Percentiles rank a stretch among this genome's conserved stretches.
These are phyloP conservation scores for Rhizoctonia solani DNA, from an alignment of 1,284 basidiomycete species.

Conservation along the genomic window DNA sequence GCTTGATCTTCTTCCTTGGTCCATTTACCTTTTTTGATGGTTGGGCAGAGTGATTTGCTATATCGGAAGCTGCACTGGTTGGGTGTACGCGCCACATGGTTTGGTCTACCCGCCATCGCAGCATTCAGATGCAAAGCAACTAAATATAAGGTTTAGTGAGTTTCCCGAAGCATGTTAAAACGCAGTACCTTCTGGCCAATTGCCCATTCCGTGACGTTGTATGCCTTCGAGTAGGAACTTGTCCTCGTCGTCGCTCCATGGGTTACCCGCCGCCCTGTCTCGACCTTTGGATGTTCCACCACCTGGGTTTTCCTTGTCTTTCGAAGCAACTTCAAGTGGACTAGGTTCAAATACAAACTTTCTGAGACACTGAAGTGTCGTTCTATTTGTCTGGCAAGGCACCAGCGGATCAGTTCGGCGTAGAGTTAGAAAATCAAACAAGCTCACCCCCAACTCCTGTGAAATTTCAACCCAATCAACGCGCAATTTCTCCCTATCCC, in stretches of 20 bases:
- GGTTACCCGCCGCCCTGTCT: neutral
- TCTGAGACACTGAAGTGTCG: constrained; percentile 18
- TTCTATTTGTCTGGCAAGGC: constrained; percentile 15
- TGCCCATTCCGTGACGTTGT: constrained; percentile 33
- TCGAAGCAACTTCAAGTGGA: neutral
- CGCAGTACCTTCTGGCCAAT: constrained; percentile 33
- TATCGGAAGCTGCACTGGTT: constrained; percentile 35
- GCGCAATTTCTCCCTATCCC: constrained; percentile 13
- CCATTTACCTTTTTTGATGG: constrained; percentile 35
- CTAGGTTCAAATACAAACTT: constrained; percentile 24
- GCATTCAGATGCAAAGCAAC: constrained; percentile 32
- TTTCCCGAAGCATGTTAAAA: neutral
- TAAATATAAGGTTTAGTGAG: neutral
- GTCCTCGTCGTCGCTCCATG: constrained; percentile 37
- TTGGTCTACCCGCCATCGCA: constrained; percentile 9
- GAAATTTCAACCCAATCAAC: constrained; percentile 30
- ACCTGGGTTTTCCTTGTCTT: neutral
- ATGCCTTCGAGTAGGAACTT: constrained; percentile 29
- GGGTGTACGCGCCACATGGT: constrained; percentile 25
- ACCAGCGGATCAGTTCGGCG: neutral
- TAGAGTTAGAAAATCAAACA: neutral
- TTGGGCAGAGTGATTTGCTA: constrained; percentile 34
- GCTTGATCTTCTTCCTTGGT: constrained; percentile 34
- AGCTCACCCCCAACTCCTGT: constrained; percentile 12
- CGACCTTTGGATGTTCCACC: neutral